phyloP scores from a whole-genome alignment of 2,329 filamentous ascomycete species.

The Aureobasidium sp. region DNA sequence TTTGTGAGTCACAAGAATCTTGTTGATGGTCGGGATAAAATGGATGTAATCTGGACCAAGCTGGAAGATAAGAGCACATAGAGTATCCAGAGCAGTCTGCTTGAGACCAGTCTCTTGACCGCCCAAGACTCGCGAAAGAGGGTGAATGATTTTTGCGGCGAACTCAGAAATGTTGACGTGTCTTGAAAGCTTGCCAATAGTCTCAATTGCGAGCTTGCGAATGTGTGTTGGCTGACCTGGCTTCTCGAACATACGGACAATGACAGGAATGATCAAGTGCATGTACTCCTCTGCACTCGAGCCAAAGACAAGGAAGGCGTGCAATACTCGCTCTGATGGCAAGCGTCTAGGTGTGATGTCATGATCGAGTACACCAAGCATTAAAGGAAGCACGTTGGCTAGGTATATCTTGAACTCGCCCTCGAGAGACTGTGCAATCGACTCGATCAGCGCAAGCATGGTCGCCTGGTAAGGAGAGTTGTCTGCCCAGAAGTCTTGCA shows the following conservation, averaged over 20 bases:
- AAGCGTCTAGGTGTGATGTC: constrained; percentile 67
- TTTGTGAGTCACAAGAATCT: constrained; percentile 66
- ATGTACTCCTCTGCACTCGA: constrained; percentile 97
- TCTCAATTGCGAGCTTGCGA: constrained; percentile 85
- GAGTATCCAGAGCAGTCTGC: constrained; percentile 78
- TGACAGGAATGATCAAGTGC: constrained; percentile 94
- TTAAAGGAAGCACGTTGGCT: constrained; percentile 77
- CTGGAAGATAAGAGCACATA: constrained; percentile 92
- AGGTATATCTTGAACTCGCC: constrained; percentile 98
- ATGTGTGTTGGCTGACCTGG: constrained; percentile 70
- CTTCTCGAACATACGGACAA: constrained; percentile 90
- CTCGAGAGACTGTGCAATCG: constrained; percentile 85
- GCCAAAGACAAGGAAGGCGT: constrained; percentile 92
- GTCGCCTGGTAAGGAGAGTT: constrained; percentile 78
- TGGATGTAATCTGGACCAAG: constrained; percentile 91
- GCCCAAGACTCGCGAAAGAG: constrained; percentile 72
- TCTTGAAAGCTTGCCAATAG: constrained; percentile 84
- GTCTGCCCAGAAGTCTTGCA: constrained; percentile 84
- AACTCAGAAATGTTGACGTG: constrained; percentile 98
- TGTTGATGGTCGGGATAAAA: constrained; percentile 89
- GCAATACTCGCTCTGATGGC: constrained; percentile 82
- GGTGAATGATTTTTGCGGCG: constrained; percentile 92
- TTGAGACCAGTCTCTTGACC: constrained; percentile 65
- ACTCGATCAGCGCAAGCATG: constrained; percentile 84
- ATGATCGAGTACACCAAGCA: constrained; percentile 89